A percentile compares a stretch with the other conserved stretches of the same genome.
phyloP scores from a whole-genome alignment of 1,139 yeast species.

The Geotrichum candidum region DNA sequence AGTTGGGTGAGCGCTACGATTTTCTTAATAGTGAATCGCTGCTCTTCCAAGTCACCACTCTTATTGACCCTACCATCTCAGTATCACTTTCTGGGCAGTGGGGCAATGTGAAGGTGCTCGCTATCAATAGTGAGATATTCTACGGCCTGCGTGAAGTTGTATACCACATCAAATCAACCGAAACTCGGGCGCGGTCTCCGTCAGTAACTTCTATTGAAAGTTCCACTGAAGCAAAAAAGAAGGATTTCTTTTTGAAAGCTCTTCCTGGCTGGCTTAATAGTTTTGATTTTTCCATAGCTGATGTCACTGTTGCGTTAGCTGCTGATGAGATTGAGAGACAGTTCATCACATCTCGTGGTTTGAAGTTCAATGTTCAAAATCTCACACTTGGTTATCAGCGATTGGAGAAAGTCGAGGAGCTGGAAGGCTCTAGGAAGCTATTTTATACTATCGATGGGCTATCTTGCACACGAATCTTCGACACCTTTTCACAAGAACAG shows the following conservation, averaged over 20 bases:
- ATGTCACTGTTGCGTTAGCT: slow-evolving; percentile 30
- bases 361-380: background rate
- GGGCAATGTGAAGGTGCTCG: slow-evolving; percentile 27
- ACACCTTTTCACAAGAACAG: background rate
- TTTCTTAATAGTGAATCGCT: slow-evolving; percentile 30
- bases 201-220: background rate
- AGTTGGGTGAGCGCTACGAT: slow-evolving; percentile 30
- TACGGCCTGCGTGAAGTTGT: slow-evolving; percentile 28
- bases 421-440: background rate
- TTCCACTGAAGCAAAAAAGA: background rate
- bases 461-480: background rate
- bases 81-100: slow-evolving; percentile 27
- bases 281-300: slow-evolving; percentile 27
- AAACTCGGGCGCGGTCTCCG: background rate
- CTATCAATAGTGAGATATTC: slow-evolving; percentile 29
- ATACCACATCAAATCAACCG: slow-evolving; percentile 19
- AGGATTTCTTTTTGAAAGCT: slow-evolving; percentile 23
- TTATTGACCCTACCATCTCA: slow-evolving; percentile 29
- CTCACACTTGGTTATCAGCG: background rate
- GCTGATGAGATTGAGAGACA: slow-evolving; percentile 13
- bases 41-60: slow-evolving; percentile 27
- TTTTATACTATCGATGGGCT: background rate
- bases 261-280: slow-evolving; percentile 34
- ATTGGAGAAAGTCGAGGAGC: background rate
- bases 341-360: slow-evolving; percentile 8